These are phyloP conservation scores for Orbilia quercus DNA, from an alignment of 2,329 filamentous ascomycete genomes.

Conservation along the genomic window DNA sequence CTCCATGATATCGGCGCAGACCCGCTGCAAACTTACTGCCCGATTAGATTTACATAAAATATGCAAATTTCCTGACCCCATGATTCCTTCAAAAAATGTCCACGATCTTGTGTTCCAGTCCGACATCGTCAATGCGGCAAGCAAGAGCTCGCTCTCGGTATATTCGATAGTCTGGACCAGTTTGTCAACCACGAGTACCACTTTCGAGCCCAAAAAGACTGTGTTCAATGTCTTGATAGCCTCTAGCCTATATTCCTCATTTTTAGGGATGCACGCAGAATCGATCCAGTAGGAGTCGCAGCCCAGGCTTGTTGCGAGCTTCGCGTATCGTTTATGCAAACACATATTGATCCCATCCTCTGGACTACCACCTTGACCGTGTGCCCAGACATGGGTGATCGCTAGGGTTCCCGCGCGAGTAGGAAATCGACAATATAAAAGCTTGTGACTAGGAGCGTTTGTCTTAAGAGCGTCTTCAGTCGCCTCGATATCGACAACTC, in stretches of 20 bases:
- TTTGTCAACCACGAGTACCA: conserved; percentile 58
- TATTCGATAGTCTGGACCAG: conserved; percentile 60
- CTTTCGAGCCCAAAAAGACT: conserved; percentile 58
- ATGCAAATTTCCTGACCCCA: conserved; percentile 5
- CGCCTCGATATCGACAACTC: conserved; percentile 4
- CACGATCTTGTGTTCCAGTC: conserved; percentile 61
- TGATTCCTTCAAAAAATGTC: conserved; percentile 59
- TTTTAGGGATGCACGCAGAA: conserved; percentile 60
- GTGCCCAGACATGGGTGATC: conserved; percentile 60
- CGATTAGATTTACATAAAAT: conserved; percentile 2
- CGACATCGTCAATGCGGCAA: conserved; percentile 58
- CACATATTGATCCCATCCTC: conserved; percentile 59
- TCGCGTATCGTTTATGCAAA: conserved; percentile 58
- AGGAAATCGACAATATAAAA: conserved; percentile 10
- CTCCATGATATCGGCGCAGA: conserved; percentile 1
- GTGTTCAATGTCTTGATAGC: conserved; percentile 59
- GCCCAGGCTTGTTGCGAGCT: conserved; percentile 54
- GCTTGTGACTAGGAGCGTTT: not conserved
- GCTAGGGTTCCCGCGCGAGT: conserved; percentile 55
- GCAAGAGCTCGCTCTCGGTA: conserved; percentile 54
- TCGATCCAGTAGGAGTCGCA: conserved; percentile 62
- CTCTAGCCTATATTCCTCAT: conserved; percentile 58
- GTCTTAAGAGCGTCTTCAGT: conserved; percentile 5
- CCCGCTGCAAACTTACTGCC: not conserved
- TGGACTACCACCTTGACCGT: conserved; percentile 60